Percentiles rank a stretch among this genome's conserved stretches.
Conservation (phyloP, 495 filamentous ascomycete species). For the Aspergillus steynii region DNA sequence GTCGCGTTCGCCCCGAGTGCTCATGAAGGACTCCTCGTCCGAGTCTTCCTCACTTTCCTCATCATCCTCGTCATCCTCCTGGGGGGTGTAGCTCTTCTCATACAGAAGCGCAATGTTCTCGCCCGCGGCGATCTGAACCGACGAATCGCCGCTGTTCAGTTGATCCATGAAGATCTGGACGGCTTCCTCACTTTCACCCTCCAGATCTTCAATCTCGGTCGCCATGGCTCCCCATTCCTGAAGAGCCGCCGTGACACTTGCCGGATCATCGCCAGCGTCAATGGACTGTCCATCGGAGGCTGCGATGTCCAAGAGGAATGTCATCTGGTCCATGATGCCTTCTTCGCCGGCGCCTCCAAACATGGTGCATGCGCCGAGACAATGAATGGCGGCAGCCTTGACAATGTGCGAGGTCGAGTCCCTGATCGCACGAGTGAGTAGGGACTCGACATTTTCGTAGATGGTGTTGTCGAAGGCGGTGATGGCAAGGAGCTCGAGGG, state of each 20-base stretch:
- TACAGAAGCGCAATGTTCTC: conserved; percentile 89
- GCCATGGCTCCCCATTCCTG: conserved; percentile 88
- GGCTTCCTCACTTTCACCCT: conserved; percentile 68
- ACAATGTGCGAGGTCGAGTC: conserved; percentile 63
- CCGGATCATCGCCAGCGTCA: conserved; percentile 69
- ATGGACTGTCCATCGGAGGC: conserved; percentile 79
- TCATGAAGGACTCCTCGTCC: conserved; percentile 46
- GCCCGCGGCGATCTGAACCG: conserved; percentile 83
- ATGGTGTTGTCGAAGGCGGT: conserved; percentile 69
- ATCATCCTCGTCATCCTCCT: conserved; percentile 64
- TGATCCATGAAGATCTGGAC: conserved; percentile 91
- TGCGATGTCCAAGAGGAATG: conserved; percentile 81
- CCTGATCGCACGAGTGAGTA: conserved; percentile 69
- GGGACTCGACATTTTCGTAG: conserved; percentile 62
- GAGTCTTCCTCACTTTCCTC: conserved; percentile 46
- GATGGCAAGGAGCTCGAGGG: conserved; percentile 74
- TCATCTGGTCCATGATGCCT: conserved; percentile 74
- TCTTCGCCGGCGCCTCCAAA: conserved; percentile 76
- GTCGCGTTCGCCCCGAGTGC: conserved; percentile 20
- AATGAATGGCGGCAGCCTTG: conserved; percentile 76
- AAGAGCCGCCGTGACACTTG: conserved; percentile 79
- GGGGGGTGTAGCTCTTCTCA: conserved; percentile 72
- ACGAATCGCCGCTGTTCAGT: conserved; percentile 71
- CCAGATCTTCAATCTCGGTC: conserved; percentile 78
- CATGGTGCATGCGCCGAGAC: conserved; percentile 69